Evolutionary conservation across 768 basidiomycete species (phyloP).

Genomic region (Panaeolus cyanescens): DNA sequence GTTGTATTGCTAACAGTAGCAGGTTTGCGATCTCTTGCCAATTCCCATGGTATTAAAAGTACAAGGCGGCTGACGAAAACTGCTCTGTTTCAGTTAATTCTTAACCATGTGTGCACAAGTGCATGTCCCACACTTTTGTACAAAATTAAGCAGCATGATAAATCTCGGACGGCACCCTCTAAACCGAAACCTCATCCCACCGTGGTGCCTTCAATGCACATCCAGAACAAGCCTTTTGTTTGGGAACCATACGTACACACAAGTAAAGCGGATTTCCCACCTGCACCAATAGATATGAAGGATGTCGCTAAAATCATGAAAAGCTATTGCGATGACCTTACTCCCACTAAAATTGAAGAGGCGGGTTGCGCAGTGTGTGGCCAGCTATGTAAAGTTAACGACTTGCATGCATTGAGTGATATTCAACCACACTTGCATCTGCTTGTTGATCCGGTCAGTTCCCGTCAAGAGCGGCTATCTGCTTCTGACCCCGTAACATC

Average conservation of each 20-base stretch:
- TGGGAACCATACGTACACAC: not conserved
- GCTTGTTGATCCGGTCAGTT: conserved; percentile 2
- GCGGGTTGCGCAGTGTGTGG: conserved; percentile 26
- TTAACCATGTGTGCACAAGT: no score
- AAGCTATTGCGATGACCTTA: conserved; percentile 9
- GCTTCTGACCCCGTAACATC: conserved; percentile 1
- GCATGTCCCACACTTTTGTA: no score
- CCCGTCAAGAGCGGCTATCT: conserved; percentile 9
- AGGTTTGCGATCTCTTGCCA: no score
- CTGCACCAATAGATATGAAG: not conserved
- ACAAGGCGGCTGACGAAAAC: no score
- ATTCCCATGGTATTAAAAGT: no score
- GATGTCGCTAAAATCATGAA: conserved; percentile 5
- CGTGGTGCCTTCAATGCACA: no score
- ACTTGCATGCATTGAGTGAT: conserved; percentile 6
- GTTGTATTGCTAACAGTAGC: no score
- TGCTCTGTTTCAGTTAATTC: no score
- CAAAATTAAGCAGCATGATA: no score
- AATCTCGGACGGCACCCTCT: no score
- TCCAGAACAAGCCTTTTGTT: not conserved
- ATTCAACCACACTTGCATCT: conserved; percentile 6
- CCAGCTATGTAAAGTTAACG: not conserved
- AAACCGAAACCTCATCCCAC: no score
- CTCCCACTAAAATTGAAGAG: conserved; percentile 13
- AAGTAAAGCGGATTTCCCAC: not conserved